Evolutionary conservation across 805 yeast species (phyloP), one percentile per base, ranked within the genome.

Genomic region (Kodamaea hsintzibuensis): DNA sequence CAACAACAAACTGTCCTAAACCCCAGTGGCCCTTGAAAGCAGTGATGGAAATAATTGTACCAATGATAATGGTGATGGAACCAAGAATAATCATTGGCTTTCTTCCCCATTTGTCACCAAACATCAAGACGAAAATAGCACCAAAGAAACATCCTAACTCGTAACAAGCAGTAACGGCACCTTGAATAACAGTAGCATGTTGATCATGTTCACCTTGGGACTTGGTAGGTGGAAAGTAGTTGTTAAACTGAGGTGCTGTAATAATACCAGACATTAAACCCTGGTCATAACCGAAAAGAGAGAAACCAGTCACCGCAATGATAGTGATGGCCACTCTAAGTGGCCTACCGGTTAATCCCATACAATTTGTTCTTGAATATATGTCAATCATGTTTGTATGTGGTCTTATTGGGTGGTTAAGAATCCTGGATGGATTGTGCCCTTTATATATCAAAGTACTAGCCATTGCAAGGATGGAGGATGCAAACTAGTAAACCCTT

Each of bases 321-420:
- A 60, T 40, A 8, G 70, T 66, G 54, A 66, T 60, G 43, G 57
- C 50, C n/a, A 65, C 67, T 58, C 72, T 65, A 42, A 71, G 79
- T 17, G 73, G 68, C 59, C 79, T 76, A 53, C 92, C 93, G 35
- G 68, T 64, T 9, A 84, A 68, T 22, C 89, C 89, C 55, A 74
- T 66, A 12, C 86, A 82, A 55, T 80, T 77, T 39, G 85, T 82
- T 51, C 54, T 51, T 14, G 49, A 38, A 16, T 45, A 46, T 14
- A 51, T 17, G 33, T 51, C 45, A 27, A 46, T 18, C 54, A 51
- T 51, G 39, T 13, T 40, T 22, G 43, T 18, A 47, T 22, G 17
- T 47, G 37, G 16, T 10, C 6, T 17, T 19, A 14, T 40, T 16
- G 17, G 44, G 2, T 12, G 19, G 19, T 2, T 6, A 8, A 40